Evolutionary conservation across 2,329 filamentous ascomycete genomes (phyloP), one percentile per base, ranked within the genome.

Genomic region (Cladophialophora yegresii): DNA sequence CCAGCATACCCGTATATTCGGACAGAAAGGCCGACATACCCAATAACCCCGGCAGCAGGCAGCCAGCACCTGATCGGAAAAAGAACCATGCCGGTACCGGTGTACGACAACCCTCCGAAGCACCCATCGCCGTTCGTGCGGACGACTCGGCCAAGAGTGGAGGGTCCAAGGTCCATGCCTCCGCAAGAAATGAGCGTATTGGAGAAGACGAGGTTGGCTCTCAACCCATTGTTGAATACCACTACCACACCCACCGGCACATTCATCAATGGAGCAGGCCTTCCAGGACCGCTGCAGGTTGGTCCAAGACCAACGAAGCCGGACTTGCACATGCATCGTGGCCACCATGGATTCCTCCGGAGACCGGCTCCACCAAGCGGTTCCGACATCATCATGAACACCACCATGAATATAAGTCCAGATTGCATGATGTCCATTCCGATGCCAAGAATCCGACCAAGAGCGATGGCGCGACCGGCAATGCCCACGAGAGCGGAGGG

Each of bases 201-300:
- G 32, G 40, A 53, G 43, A 62, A 56, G 40, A 33, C 40, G 36
- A 65, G 23, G 65, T 57, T 62, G 40, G 58, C 51, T 16, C 54
- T 61, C 23, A 61, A 55, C 22, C 71, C 65, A 43, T 60, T 61
- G 20, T 61, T 59, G 33, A 68, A 73, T 74, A 77, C 74, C 73
- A 79, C 74, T 76, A 76, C 73, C 75, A 79, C 72, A 69, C 75
- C 71, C 73, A 79, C 74, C 72, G 73, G 73, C 73, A 75, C 75
- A 65, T 73, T 72, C 58, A 72, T 71, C 26, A 67, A 72, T 62
- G 73, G 67, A 51, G 65, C 33, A 16, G 47, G 30, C 20, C 26
- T 45, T 55, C 61, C 47, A 49, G 51, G 50, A 12, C 59, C 64
- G 32, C 49, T 50, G 23, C 61, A 40, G 4, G 32, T 47, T 22